Percentiles rank a stretch among this genome's conserved stretches.
Conservation (phyloP, 176 grass and related monocot genomes). For the Musa itinerans region DNA sequence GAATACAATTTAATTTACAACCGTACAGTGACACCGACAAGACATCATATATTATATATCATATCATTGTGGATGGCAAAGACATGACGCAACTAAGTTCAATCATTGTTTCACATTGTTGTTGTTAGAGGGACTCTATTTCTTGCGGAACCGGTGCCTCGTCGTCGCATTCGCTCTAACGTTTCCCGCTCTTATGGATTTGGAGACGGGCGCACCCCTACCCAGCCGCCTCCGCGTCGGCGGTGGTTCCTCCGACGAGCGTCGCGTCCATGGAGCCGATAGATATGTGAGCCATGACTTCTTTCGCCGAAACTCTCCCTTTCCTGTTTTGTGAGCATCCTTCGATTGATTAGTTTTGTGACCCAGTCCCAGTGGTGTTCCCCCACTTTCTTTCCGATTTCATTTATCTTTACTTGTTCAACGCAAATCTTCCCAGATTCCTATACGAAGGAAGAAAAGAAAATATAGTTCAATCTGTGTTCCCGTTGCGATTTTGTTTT, state of each 20-base stretch:
- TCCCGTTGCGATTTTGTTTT: too few species aligned
- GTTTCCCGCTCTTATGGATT: not conserved
- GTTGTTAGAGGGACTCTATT: too few species aligned
- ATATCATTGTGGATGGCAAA: too few species aligned
- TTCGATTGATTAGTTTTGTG: not conserved
- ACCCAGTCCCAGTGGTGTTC: not conserved
- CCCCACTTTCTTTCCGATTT: not conserved
- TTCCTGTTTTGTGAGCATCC: not conserved
- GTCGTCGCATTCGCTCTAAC: too few species aligned
- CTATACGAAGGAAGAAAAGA: not conserved
- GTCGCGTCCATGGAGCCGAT: not conserved
- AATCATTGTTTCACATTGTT: too few species aligned
- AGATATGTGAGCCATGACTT: too few species aligned
- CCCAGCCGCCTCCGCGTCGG: not conserved
- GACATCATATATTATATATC: too few species aligned
- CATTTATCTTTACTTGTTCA: not conserved
- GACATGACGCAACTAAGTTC: too few species aligned
- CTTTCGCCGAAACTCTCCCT: not conserved
- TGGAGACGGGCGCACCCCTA: not conserved
- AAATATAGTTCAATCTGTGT: not conserved
- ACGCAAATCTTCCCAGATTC: not conserved
- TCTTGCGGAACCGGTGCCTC: too few species aligned
- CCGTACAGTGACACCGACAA: too few species aligned
- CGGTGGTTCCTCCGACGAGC: not conserved
- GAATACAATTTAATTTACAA: too few species aligned